These are phyloP conservation scores for Volvariella volvacea DNA, from an alignment of 1,284 basidiomycete species.

Conservation along the genomic window DNA sequence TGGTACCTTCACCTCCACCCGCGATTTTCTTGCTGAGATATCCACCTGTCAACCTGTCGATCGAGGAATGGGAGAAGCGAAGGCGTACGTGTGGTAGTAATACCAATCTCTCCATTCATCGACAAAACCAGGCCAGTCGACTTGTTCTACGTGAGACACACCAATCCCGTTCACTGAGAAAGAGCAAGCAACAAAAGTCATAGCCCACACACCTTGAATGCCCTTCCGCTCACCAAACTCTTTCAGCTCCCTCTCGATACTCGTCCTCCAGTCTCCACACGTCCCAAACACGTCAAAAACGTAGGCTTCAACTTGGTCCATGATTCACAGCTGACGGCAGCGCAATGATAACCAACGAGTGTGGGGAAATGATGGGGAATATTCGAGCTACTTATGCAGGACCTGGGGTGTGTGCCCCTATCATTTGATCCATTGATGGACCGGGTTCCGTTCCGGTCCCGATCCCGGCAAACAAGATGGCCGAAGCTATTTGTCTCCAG, in stretches of 20 bases:
- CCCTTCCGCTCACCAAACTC: conserved; percentile 14
- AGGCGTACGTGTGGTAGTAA: conserved; percentile 38
- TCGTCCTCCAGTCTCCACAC: conserved; percentile 52
- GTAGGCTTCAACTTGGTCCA: conserved; percentile 39
- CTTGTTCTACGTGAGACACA: no score
- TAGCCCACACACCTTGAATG: not conserved
- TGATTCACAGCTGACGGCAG: no score
- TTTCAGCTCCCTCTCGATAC: conserved; percentile 36
- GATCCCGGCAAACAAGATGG: no score
- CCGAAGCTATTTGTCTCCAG: no score
- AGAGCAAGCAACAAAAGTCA: no score
- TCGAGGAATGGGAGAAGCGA: not conserved
- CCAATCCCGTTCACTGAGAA: no score
- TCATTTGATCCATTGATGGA: no score
- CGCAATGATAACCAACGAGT: no score
- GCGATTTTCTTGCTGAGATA: conserved; percentile 30
- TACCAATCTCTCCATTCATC: conserved; percentile 53
- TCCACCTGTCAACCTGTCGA: not conserved
- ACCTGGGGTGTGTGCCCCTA: no score
- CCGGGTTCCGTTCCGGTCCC: no score
- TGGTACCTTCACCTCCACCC: conserved; percentile 36
- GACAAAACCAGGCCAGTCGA: conserved; percentile 43
- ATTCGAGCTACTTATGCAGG: no score
- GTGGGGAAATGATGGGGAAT: no score
- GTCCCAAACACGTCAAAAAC: conserved; percentile 65